These are phyloP conservation scores for Paramyrothecium roridum DNA, from an alignment of 2,329 filamentous ascomycete species.

Conservation along the genomic window DNA sequence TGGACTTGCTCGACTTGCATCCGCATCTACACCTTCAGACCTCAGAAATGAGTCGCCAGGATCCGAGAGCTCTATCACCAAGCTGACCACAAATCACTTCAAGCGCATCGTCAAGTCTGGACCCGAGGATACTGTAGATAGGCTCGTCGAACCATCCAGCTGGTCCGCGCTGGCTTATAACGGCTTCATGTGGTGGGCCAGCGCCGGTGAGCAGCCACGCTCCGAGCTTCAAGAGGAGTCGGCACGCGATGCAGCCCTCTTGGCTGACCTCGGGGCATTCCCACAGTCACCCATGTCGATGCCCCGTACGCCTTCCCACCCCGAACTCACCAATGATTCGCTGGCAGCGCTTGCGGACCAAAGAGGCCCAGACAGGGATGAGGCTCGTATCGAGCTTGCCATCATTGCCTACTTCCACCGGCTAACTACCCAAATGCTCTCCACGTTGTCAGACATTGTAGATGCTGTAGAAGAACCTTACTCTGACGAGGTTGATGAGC, in stretches of 20 bases:
- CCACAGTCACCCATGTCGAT: slow-evolving; percentile 25
- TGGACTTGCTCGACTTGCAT: slow-evolving; percentile 52
- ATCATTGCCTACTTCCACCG: slow-evolving; percentile 81
- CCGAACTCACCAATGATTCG: slow-evolving; percentile 37
- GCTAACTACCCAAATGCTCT: slow-evolving; percentile 64
- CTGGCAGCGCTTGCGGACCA: slow-evolving; percentile 39
- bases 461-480: slow-evolving; percentile 43
- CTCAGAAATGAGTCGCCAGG: slow-evolving; percentile 22
- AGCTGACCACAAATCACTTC: slow-evolving; percentile 17
- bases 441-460: slow-evolving; percentile 59
- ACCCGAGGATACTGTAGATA: slow-evolving; percentile 47
- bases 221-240: slow-evolving; percentile 58
- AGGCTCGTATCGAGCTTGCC: slow-evolving; percentile 60
- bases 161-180: slow-evolving; percentile 77
- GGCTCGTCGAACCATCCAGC: slow-evolving; percentile 59
- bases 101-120: background rate
- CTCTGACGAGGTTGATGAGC: slow-evolving; percentile 31
- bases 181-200: slow-evolving; percentile 89
- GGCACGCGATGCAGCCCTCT: slow-evolving; percentile 51
- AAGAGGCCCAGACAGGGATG: slow-evolving; percentile 31
- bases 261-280: slow-evolving; percentile 46
- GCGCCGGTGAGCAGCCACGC: slow-evolving; percentile 68
- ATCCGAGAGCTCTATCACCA: slow-evolving; percentile 19
- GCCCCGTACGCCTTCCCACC: slow-evolving; percentile 24
- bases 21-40: slow-evolving; percentile 13